Evolutionary conservation across 2,329 filamentous ascomycete genomes (phyloP), one percentile per base, ranked within the genome.

Genomic region (Neoarthrinium moseri): DNA sequence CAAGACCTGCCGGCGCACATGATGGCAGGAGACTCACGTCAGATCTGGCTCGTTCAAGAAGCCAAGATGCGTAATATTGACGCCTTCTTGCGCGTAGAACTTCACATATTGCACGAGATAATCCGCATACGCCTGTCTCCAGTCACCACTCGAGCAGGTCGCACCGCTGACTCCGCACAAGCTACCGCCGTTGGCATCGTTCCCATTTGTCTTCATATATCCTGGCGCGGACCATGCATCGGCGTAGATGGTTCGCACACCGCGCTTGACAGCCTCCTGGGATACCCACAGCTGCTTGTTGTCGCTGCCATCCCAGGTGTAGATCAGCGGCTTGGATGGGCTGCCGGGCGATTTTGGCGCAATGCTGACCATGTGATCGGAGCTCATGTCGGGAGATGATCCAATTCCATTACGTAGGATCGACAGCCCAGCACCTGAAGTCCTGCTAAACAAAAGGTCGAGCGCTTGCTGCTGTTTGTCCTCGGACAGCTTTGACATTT

Each of bases 221-320:
- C 66, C 68, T 2, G 68, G 68, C 3, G 68, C 68, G 32, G 60
- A 65, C 68, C 68, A 71, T 13, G 69, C 66, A 54, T 72, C 65
- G 4, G 62, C 64, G 34, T 67, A 66, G 32, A 68, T 60, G 32
- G 59, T 59, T 27, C 50, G 49, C 6, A 61, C 63, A 20, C 65
- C 66, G 7, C 55, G 58, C 6, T 61, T 52, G 38, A 58, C 56
- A 8, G 73, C 73, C 55, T 74, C 64, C 54, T 76, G 61, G 13
- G 68, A 66, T 8, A 78, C 52, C 54, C 66, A 76, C 4, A 78
- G 54, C 56, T 78, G 75, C 6, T 69, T 70, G 10, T 60, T 62
- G 46, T 74, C 67, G 44, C 70, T 66, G 4, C 57, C 57, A 47
- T 73, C 70, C 68, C 69, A 72, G 2, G 56, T 49, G 44, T 73